Conservation (phyloP, 306 rosid genomes). For the Citrullus amarus region DNA sequence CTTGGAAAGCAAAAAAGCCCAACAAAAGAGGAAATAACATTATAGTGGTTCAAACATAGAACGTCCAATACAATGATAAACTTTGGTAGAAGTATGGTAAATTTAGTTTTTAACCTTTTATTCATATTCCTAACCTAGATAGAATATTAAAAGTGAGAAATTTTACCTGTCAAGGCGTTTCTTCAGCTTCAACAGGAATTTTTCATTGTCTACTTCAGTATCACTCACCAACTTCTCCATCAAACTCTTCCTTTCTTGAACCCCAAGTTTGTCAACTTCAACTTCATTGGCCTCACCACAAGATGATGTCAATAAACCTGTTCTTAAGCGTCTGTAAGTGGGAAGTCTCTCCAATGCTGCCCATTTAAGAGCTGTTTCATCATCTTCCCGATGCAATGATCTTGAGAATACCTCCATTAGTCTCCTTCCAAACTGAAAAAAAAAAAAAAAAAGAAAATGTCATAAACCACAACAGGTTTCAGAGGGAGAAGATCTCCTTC, state of each 20-base stretch:
- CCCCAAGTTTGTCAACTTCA: constrained; percentile 34
- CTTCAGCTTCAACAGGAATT: constrained; percentile 38
- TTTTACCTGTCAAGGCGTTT: constrained; percentile 48
- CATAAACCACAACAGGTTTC: constrained; percentile 21
- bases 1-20: neutral
- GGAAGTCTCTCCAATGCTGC: constrained; percentile 65
- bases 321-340: constrained; percentile 53
- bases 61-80: no score
- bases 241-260: constrained; percentile 20
- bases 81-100: neutral
- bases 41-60: neutral
- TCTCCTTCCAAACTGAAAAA: constrained; percentile 26
- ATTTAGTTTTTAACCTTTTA: no score
- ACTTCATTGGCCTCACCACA: constrained; percentile 34
- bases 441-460: constrained; percentile 6
- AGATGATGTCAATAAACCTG: constrained; percentile 43
- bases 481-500: constrained; percentile 15
- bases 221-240: constrained; percentile 20
- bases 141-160: neutral
- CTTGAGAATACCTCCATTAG: constrained; percentile 30
- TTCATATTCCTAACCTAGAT: neutral
- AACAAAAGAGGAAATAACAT: neutral
- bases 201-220: constrained; percentile 26
- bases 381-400: constrained; percentile 29
- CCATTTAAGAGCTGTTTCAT: constrained; percentile 68